Evolutionary conservation across 352 stramenopile genomes (phyloP).

Genomic region (Pythium folliculosum): DNA sequence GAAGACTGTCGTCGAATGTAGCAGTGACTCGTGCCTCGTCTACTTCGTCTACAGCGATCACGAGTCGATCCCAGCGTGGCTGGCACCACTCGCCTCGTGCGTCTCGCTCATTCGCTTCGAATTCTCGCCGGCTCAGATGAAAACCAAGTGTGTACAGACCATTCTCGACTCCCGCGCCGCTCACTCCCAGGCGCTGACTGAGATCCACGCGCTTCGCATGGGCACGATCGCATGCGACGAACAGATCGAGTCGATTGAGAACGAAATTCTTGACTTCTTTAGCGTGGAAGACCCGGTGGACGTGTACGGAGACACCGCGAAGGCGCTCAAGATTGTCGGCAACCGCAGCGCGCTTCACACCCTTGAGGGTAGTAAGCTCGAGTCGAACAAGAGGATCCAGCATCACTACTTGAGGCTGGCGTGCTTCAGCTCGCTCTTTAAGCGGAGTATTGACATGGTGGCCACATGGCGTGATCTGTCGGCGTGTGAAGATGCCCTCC

Average conservation of each 20-base stretch:
- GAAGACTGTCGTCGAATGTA: conserved; percentile 37
- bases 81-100: conserved; percentile 41
- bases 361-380: conserved; percentile 44
- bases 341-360: conserved; percentile 55
- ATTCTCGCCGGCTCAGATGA: conserved; percentile 38
- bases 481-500: not conserved
- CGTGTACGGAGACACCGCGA: conserved; percentile 51
- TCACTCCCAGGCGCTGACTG: conserved; percentile 42
- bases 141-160: conserved; percentile 32
- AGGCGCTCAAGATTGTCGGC: conserved; percentile 57
- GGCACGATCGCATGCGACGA: conserved; percentile 56
- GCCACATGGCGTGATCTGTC: conserved; percentile 38
- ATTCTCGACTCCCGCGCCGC: conserved; percentile 35
- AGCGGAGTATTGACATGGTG: conserved; percentile 39
- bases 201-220: conserved; percentile 46
- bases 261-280: conserved; percentile 68
- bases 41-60: conserved; percentile 53
- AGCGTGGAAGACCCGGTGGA: conserved; percentile 35
- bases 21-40: conserved; percentile 42
- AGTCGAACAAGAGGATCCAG: conserved; percentile 42
- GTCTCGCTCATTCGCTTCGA: conserved; percentile 51
- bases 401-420: conserved; percentile 28
- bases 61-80: conserved; percentile 37
- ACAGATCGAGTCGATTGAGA: conserved; percentile 57
- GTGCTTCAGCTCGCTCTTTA: conserved; percentile 32